Evolutionary conservation across 2,329 filamentous ascomycete species (phyloP), one percentile per base, ranked within the genome.

Genomic region (Aspergillus aculeatus): DNA sequence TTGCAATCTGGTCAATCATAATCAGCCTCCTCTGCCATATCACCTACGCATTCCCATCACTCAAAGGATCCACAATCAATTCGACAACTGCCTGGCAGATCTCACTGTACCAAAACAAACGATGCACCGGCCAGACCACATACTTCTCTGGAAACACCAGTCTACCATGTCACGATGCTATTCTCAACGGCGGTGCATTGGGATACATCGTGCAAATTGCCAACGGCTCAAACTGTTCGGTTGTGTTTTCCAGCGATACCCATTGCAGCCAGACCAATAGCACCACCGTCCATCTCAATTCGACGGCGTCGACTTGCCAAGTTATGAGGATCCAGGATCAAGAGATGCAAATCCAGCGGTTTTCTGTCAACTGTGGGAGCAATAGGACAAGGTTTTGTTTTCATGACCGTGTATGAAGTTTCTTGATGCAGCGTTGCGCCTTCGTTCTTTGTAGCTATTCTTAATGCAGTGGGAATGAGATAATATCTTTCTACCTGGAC

Each of bases 161-260:
- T 16, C 41, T 51, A 3, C 4, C 23, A 4, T 64, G 62, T 38
- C 47, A 53, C 16, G 41, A 56, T 31, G 26, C 38, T 1, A 62
- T 63, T 7, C 52, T 63, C 47, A 64, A 64, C 31, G 58, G 60
- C 14, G 60, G 62, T 5, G 60, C 60, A 9, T 23, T 63, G 26
- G 56, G 51, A 9, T 64, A 59, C 19, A 61, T 64, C n/a, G 31
- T 41, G 23, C 38, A 35, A 19, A 56, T 54, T 3, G n/a, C 12
- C 11, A 21, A 47, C n/a, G 21, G 29, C 11, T 48, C 54, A 1
- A 32, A 47, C 14, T 63, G 59, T 19, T 47, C 31, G 31, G 50
- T 62, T 2, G 14, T 23, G 44, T 41, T 63, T 12, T 63, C 47
- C 19, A 44, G 47, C n/a, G 57, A 62, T 56, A 48, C 23, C 1